Conservation (phyloP, 345 rosid species). For the Moricandia arvensis region DNA sequence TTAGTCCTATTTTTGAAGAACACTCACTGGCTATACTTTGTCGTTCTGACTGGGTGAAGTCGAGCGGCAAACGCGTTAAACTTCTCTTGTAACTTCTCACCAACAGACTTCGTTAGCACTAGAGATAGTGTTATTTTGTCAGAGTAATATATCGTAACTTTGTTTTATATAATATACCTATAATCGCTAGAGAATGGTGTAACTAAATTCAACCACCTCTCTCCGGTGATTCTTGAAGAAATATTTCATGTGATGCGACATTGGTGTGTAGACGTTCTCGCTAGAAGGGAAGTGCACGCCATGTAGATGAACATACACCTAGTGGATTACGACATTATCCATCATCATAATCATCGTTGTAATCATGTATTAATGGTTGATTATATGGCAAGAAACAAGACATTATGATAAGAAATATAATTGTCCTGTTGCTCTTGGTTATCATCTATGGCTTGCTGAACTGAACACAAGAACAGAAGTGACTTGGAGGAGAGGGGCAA, state of each 20-base stretch:
- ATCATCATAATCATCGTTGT: neutral
- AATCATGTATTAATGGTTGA: neutral
- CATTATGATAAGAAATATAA: neutral
- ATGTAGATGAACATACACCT: slow-evolving; percentile 33
- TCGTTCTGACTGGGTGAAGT: slow-evolving; percentile 39
- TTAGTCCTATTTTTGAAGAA: neutral
- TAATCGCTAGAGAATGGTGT: neutral
- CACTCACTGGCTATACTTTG: slow-evolving; percentile 44
- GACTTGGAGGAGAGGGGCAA: neutral
- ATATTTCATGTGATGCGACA: slow-evolving; percentile 38
- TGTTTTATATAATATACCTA: neutral
- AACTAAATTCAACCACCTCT: slow-evolving; percentile 27
- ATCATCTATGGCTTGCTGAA: slow-evolving; percentile 12
- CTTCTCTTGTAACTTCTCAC: slow-evolving; percentile 57
- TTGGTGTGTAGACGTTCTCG: slow-evolving; percentile 24
- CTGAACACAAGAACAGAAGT: slow-evolving; percentile 1
- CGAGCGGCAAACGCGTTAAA: slow-evolving; percentile 60
- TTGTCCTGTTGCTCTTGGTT: slow-evolving; percentile 16
- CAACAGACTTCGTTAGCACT: slow-evolving; percentile 38
- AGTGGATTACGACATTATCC: neutral
- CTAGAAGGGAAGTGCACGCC: slow-evolving; percentile 32
- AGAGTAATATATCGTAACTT: neutral
- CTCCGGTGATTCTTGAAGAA: slow-evolving; percentile 33
- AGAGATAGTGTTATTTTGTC: neutral
- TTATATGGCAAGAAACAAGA: neutral